These are phyloP conservation scores for Zizania latifolia DNA, from an alignment of 176 grass and related monocot genomes.

Conservation along the genomic window DNA sequence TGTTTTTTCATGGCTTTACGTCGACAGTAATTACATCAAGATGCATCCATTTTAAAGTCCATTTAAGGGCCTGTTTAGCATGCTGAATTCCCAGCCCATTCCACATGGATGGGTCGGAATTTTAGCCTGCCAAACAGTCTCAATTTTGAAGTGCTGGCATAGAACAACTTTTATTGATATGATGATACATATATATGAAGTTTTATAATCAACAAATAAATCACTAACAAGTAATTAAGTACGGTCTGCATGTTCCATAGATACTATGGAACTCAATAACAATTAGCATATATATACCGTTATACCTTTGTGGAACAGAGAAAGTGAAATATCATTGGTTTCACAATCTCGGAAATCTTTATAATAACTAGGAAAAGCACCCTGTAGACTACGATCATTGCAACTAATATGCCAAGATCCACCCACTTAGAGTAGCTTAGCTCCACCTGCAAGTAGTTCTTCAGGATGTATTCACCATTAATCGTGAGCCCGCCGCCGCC, in stretches of 20 bases:
- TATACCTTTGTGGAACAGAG: neutral
- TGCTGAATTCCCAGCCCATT: no score
- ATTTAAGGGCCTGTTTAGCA: no score
- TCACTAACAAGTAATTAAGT: neutral
- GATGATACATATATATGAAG: no score
- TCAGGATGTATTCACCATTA: conserved; percentile 39
- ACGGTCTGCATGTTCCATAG: neutral
- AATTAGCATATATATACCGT: neutral
- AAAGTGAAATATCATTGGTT: conserved; percentile 5
- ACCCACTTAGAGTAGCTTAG: conserved; percentile 58
- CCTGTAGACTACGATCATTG: conserved; percentile 47
- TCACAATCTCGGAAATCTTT: conserved; percentile 26
- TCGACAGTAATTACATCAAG: no score
- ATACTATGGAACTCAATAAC: neutral
- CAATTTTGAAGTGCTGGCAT: no score
- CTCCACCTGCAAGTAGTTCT: conserved; percentile 33
- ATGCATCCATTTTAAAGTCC: no score
- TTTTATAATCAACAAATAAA: neutral
- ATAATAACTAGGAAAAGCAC: conserved; percentile 41
- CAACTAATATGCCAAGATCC: conserved; percentile 44
- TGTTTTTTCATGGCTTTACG: no score
- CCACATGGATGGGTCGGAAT: no score
- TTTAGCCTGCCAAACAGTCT: no score
- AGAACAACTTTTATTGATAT: no score
- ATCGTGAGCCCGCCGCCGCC: neutral